These are phyloP conservation scores for Alternaria conjuncta DNA, from an alignment of 2,329 filamentous ascomycete genomes.

Conservation along the genomic window DNA sequence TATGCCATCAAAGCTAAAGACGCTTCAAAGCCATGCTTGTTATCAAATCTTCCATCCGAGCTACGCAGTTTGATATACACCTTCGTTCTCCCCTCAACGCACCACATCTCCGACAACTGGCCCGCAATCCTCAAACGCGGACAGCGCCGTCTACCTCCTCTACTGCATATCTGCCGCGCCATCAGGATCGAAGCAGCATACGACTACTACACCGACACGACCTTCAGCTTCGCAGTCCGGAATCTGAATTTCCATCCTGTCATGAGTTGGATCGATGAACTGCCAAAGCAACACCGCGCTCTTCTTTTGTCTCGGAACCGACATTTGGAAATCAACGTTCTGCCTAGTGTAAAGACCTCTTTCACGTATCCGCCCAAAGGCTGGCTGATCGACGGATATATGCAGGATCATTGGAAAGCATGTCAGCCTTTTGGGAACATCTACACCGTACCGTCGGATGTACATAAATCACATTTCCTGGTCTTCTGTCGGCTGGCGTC, in stretches of 20 bases:
- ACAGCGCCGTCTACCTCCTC: background rate
- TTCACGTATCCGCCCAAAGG: conserved; percentile 25
- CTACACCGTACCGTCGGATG: conserved; percentile 10
- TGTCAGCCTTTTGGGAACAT: conserved; percentile 33
- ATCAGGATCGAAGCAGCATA: conserved; percentile 40
- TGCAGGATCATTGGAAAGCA: conserved; percentile 28
- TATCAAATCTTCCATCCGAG: conserved; percentile 6
- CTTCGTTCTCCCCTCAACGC: conserved; percentile 9
- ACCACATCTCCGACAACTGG: background rate
- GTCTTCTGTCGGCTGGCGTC: conserved; percentile 23
- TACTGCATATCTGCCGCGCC: conserved; percentile 30
- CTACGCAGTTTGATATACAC: conserved; percentile 11
- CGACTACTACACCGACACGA: conserved; percentile 27
- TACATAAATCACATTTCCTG: conserved; percentile 21
- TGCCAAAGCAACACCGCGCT: conserved; percentile 24
- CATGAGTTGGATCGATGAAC: conserved; percentile 18
- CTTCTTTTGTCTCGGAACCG: conserved; percentile 22
- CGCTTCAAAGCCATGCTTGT: background rate
- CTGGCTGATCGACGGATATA: conserved; percentile 15
- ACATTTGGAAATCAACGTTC: conserved; percentile 16
- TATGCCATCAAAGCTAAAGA: conserved; percentile 5
- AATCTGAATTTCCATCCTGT: conserved; percentile 25
- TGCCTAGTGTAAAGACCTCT: conserved; percentile 4
- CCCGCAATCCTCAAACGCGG: background rate
- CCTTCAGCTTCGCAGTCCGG: conserved; percentile 22